A percentile compares a stretch with the other conserved stretches of the same genome.
These are phyloP conservation scores for Kluyveromyces aestuarii DNA, from an alignment of 805 yeast genomes.

Conservation along the genomic window DNA sequence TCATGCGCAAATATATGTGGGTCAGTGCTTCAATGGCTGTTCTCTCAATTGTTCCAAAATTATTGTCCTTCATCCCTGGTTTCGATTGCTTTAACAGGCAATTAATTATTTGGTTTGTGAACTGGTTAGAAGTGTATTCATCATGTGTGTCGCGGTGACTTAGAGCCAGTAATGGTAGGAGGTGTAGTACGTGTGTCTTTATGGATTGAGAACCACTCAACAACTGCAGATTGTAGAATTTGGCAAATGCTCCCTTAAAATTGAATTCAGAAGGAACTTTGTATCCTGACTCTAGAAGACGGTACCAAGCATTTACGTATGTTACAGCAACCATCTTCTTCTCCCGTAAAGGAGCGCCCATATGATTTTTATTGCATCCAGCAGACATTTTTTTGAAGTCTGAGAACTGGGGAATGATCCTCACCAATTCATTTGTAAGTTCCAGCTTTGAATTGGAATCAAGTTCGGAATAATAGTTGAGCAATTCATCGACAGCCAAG, in stretches of 20 bases:
- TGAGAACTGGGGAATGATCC: constrained; percentile 15
- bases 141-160: neutral
- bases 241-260: constrained; percentile 18
- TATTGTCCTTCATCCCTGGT: constrained; percentile 1
- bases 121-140: neutral
- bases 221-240: constrained; percentile 18
- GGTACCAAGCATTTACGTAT: constrained; percentile 16
- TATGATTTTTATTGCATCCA: neutral
- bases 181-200: constrained; percentile 7
- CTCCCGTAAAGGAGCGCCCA: constrained; percentile 10
- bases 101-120: constrained; percentile 11
- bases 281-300: constrained; percentile 18
- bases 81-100: constrained; percentile 8
- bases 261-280: constrained; percentile 10
- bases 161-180: constrained; percentile 11
- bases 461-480: constrained; percentile 20
- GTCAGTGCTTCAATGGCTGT: constrained; percentile 13
- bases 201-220: constrained; percentile 9
- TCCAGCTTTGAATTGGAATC: constrained; percentile 2
- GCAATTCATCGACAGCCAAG: constrained; percentile 33
- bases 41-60: constrained; percentile 4
- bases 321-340: constrained; percentile 10
- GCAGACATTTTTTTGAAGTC: constrained; percentile 5
- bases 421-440: constrained; percentile 12
- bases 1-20: constrained; percentile 10